These are phyloP conservation scores for Tuber melanosporum DNA, from an alignment of 495 filamentous ascomycete species.

Conservation along the genomic window DNA sequence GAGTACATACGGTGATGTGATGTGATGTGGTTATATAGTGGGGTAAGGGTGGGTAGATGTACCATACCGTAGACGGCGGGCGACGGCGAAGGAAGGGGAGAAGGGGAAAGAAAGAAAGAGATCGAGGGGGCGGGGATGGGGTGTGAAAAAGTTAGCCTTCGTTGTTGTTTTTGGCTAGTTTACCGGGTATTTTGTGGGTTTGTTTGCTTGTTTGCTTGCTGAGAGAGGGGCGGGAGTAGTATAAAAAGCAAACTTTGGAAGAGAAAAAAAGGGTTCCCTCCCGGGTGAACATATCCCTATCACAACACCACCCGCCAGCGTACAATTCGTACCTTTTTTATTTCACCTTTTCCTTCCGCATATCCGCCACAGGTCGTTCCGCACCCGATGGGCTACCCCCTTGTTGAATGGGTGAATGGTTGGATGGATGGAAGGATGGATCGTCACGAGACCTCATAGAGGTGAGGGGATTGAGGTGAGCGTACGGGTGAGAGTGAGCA, in stretches of 20 bases:
- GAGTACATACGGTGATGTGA: neutral
- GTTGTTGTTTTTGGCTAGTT: neutral
- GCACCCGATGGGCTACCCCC: neutral
- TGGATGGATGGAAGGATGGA: neutral
- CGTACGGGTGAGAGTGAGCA: neutral
- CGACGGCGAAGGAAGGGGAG: neutral
- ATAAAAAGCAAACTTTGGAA: constrained; percentile 2
- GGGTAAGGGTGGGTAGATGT: neutral
- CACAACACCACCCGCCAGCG: neutral
- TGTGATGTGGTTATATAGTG: neutral
- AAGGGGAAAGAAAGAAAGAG: neutral
- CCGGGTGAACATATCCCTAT: neutral
- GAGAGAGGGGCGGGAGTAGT: neutral
- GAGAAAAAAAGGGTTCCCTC: neutral
- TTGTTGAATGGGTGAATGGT: neutral
- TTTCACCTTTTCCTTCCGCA: neutral
- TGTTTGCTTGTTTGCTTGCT: neutral
- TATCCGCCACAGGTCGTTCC: neutral
- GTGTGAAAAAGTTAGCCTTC: neutral
- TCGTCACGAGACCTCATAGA: neutral
- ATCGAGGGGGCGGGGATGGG: neutral
- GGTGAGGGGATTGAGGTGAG: neutral
- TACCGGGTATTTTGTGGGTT: neutral
- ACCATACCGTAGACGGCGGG: neutral
- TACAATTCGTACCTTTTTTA: neutral